Base-by-base conservation (phyloP, 108 stramenopile species). In the Schizochytrium sp. region DNA sequence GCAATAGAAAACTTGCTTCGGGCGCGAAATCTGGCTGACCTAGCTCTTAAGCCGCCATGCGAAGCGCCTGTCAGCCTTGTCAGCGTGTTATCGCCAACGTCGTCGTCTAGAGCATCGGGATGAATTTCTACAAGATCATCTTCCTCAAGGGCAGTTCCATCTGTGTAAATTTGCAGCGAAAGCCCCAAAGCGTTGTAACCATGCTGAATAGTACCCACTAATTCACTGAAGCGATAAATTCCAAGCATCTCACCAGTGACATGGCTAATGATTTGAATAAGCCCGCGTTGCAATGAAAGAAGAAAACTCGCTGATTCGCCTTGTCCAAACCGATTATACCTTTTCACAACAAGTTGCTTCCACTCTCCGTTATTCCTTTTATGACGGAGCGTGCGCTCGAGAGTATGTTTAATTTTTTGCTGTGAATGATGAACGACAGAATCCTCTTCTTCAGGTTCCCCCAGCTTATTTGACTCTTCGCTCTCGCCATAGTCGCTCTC, bases 261-360 rank as follows among this genome's bases (percentile, higher is more conserved):
- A 10, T 55, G 53, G 76, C 76, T 83, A 12, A 83, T 2, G 3
- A 83, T 42, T 53, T 83, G 76, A 5, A 83, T 7, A 0, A 83
- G 76, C 8, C 10, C 12, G 38, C 53, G 19, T 42, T 40, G 47
- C 3, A 55, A 40, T 2, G 76, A 83, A 47, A 83, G 50, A 13
- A 83, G 47, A 53, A 83, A n/a, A 28, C 50, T 55, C 47, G 76
- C 47, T 5, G 76, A 53, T 28, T 83, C 76, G 10, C 50, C 76
- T 42, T 83, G 76, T 1, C 76, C 76, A 28, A 83, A 49, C n/a
- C 53, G 47, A 42, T 83, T 83, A 28, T 83, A 83, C 76, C 76
- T 56, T 38, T 10, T 19, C 15, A 83, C 76, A 3, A 19, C 15
- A 55, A 83, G 53, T 10, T 55, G 47, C 28, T 55, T 13, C 76